Evolutionary conservation across 352 stramenopile genomes (phyloP).

Genomic region (Pythium plurisporium): DNA sequence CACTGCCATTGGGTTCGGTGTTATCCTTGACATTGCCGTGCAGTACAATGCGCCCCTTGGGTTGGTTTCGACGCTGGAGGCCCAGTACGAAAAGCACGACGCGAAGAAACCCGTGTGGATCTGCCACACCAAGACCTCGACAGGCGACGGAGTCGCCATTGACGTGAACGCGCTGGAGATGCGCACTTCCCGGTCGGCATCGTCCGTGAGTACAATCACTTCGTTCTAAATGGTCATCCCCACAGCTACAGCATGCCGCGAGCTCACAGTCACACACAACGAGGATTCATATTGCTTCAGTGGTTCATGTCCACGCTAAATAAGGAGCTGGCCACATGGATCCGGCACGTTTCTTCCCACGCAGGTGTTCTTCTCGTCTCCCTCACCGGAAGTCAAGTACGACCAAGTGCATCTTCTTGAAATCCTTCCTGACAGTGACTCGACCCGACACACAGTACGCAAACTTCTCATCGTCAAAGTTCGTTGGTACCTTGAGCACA

Average conservation of each 20-base stretch:
- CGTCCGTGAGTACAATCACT: not conserved
- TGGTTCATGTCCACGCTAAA: not conserved
- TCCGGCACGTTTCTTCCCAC: not conserved
- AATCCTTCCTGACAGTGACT: conserved; percentile 52
- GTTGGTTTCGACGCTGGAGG: conserved; percentile 42
- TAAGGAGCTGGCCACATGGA: not conserved
- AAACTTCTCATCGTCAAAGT: conserved; percentile 79
- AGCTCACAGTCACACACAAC: no score
- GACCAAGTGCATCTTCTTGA: conserved; percentile 81
- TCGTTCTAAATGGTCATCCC: no score
- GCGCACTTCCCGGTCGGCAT: not conserved
- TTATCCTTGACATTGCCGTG: conserved; percentile 61
- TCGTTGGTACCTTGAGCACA: conserved; percentile 78
- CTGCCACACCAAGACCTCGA: conserved; percentile 25
- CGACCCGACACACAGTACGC: conserved; percentile 45
- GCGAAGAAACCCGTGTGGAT: conserved; percentile 42
- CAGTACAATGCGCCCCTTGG: conserved; percentile 38
- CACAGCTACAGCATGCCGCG: no score
- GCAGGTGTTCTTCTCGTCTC: not conserved
- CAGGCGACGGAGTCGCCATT: not conserved
- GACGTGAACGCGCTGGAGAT: not conserved
- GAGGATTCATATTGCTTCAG: not conserved
- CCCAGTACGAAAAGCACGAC: conserved; percentile 49
- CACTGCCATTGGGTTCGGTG: conserved; percentile 55
- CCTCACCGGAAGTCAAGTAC: conserved; percentile 40